Evolutionary conservation across 2,329 filamentous ascomycete species (phyloP), one percentile per base, ranked within the genome.

Genomic region (Sclerotinia nivalis): DNA sequence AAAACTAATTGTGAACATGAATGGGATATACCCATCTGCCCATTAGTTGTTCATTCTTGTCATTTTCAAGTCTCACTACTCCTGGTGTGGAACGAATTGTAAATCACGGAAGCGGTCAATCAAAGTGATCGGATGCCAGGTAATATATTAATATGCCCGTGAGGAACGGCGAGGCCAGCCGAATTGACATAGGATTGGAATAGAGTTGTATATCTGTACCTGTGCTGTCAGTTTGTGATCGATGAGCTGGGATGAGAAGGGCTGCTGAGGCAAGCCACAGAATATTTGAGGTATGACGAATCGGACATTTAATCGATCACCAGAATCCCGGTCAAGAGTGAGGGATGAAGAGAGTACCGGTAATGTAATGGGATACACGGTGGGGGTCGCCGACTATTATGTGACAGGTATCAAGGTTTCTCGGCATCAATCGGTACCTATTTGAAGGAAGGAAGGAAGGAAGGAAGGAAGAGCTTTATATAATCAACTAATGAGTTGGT

Each of bases 181-280:
- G 47, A 40, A 28, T 15, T 52, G 47, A 34, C 47, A 64, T 52
- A 20, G 15, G 13, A 40, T 40, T 52, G 47, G 31, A 15, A 47
- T 45, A 45, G 15, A 60, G 43, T 45, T 45, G 25, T 20, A 64
- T 25, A 28, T 52, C 61, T n/a, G 34, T 64, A 34, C 61, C 34
- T 64, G 60, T 52, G 60, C 60, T 64, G 60, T 64, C 47, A 64
- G 60, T 64, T 64, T 31, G 60, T 64, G 45, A 64, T 64, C 45
- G 22, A 37, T 50, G 20, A 34, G 60, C 45, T 45, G 60, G 60
- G 22, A 50, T 64, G 47, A 25, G 31, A 64, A n/a, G 60, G 18
- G 45, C 60, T 64, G 60, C 31, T 64, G 47, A 64, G 61, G 60
- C 34, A 64, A 64, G 61, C 61, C 61, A 64, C 31, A 9, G 31